Evolutionary conservation across 2,329 filamentous ascomycete species (phyloP), one percentile per base, ranked within the genome.

Genomic region (Periconia sp.): DNA sequence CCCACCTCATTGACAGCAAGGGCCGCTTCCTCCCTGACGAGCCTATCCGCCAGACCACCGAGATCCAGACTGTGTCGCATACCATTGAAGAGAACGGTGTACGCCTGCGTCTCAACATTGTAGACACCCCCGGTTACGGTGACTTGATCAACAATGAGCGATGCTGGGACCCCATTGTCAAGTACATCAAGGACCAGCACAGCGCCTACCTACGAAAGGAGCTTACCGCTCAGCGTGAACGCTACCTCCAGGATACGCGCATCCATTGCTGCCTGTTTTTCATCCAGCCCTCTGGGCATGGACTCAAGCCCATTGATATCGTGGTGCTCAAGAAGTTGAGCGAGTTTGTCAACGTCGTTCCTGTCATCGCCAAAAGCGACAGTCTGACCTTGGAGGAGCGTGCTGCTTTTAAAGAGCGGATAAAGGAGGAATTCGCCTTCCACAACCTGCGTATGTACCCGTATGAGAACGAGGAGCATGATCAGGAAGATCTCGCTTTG

Each of bases 171-270:
- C 94, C 94, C 60, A 99, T 99, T 76, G 93, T 99, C 84, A 99
- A 99, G 84, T 99, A 99, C 81, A 99, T 99, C 85, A 99, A 99
- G 85, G 94, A 99, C 79, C 94, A 99, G 83, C 94, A 99, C 84
- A 97, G 92, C 49, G 93, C 94, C 70, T 99, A 97, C 82, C 87
- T 99, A 68, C 91, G 94, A 79, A 99, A 99, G 85, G 94, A 99
- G 79, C 91, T 99, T 72, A 97, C 94, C 52, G 94, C 94, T 65
- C 94, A 99, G 84, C 91, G 94, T 79, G 94, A 99, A 81, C 89
- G 94, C 71, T 99, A 99, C 79, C 97, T 99, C 66, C 93, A 96
- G 82, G 94, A 99, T 79, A 99, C 94, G 64, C 90, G 94, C 72
- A 97, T 99, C 73, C 94, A 99, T 84, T 97, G 92, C 87, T 99